Conservation (phyloP, 169 alveolate genomes). For the Cryptosporidium baileyi region DNA sequence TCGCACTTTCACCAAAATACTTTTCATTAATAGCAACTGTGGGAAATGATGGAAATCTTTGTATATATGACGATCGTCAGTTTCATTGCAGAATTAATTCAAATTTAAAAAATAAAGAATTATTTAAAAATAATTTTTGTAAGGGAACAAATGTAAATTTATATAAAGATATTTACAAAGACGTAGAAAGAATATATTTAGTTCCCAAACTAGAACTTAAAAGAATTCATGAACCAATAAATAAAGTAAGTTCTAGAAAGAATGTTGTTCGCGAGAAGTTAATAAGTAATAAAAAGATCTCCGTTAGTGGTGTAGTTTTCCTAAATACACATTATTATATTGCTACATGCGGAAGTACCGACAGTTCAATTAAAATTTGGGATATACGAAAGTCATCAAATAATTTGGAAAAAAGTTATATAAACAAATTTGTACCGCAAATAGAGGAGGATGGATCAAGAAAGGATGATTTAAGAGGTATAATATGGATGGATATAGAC, state of each 20-base stretch:
- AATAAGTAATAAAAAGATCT: slow-evolving; percentile 12
- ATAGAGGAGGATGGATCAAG: not conserved
- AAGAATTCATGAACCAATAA: slow-evolving; percentile 20
- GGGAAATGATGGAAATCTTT: slow-evolving; percentile 51
- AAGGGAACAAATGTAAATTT: no score
- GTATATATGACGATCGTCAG: slow-evolving; percentile 27
- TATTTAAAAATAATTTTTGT: not conserved
- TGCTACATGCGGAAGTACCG: slow-evolving; percentile 57
- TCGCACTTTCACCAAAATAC: slow-evolving; percentile 12
- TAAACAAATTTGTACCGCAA: slow-evolving; percentile 16
- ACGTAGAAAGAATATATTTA: not conserved
- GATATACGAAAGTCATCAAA: slow-evolving; percentile 33
- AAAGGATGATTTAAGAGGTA: not conserved
- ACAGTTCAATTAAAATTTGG: slow-evolving; percentile 42
- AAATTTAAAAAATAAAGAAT: not conserved
- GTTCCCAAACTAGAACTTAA: slow-evolving; percentile 20
- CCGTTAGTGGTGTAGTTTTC: slow-evolving; percentile 54
- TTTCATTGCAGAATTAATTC: not conserved
- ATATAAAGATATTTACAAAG: not conserved
- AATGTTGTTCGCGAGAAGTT: not conserved
- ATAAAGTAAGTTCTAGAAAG: not conserved
- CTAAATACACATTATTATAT: slow-evolving; percentile 6
- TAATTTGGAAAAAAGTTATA: not conserved
- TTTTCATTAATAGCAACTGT: slow-evolving; percentile 53
- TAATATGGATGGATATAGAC: slow-evolving; percentile 52